phyloP scores from a whole-genome alignment of 768 basidiomycete genomes.

The Lactarius vividus region DNA sequence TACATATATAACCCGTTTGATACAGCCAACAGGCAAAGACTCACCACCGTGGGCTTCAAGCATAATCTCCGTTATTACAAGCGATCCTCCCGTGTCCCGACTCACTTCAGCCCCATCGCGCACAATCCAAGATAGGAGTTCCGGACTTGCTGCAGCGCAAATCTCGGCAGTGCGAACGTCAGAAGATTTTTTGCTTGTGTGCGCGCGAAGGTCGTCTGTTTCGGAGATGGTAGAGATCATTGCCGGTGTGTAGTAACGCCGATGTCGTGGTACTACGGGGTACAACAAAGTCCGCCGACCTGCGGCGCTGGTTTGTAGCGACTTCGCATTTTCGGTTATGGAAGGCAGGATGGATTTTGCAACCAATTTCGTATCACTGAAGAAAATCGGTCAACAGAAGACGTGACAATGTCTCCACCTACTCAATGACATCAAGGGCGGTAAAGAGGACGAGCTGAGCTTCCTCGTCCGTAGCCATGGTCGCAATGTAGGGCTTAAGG shows the following conservation, averaged over 20 bases:
- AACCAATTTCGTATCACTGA: slow-evolving; percentile 87
- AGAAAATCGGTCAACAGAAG: slow-evolving; percentile 2
- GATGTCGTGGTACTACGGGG: slow-evolving; percentile 77
- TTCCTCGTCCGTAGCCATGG: slow-evolving; percentile 86
- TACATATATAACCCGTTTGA: not conserved
- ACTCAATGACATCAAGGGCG: slow-evolving; percentile 89
- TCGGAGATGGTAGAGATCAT: slow-evolving; percentile 69
- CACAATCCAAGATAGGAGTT: slow-evolving; percentile 66
- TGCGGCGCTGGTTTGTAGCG: slow-evolving; percentile 59
- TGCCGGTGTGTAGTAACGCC: slow-evolving; percentile 84
- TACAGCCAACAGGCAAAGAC: slow-evolving; percentile 29
- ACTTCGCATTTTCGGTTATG: slow-evolving; percentile 56
- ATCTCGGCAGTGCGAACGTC: slow-evolving; percentile 66
- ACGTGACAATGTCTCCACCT: slow-evolving; percentile 31
- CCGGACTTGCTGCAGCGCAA: slow-evolving; percentile 67
- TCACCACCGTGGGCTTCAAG: slow-evolving; percentile 81
- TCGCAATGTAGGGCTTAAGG: slow-evolving; percentile 84
- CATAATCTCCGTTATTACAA: slow-evolving; percentile 80
- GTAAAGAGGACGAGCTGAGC: slow-evolving; percentile 90
- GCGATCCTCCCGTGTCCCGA: slow-evolving; percentile 74
- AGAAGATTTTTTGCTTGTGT: slow-evolving; percentile 83
- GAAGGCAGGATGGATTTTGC: slow-evolving; percentile 75
- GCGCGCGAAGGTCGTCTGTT: slow-evolving; percentile 62
- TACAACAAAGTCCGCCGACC: slow-evolving; percentile 83
- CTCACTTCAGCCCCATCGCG: slow-evolving; percentile 59